Conservation (phyloP, 1,284 basidiomycete genomes). For the Naganishia cerealis region DNA sequence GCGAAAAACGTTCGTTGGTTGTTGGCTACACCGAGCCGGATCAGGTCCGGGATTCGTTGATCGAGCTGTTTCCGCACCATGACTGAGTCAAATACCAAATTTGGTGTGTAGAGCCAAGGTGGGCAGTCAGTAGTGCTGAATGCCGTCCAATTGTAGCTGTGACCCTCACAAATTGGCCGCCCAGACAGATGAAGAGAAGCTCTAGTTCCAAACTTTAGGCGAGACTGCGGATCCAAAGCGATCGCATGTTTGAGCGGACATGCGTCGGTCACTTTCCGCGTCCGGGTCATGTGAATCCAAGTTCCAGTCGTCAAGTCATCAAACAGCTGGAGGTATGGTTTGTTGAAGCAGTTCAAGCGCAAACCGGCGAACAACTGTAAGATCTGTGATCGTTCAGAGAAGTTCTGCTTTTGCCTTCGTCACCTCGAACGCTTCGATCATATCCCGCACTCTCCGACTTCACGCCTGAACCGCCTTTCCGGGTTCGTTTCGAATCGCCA, state of each 20-base stretch:
- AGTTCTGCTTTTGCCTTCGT: background rate
- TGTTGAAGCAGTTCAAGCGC: no score
- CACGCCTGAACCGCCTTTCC: background rate
- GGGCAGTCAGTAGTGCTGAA: background rate
- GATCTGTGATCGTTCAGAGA: no score
- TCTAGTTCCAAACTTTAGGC: conserved; percentile 28
- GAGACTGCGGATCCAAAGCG: conserved; percentile 12
- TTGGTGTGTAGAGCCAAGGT: background rate
- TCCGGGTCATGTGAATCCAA: background rate
- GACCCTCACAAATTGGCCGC: conserved; percentile 5
- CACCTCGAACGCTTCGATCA: background rate
- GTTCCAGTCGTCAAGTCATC: conserved; percentile 14
- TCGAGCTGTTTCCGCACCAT: conserved; percentile 65
- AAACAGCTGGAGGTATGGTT: background rate
- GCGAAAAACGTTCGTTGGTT: conserved; percentile 96
- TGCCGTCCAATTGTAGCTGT: background rate
- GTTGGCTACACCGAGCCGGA: conserved; percentile 87
- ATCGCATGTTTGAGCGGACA: conserved; percentile 1
- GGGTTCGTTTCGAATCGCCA: background rate
- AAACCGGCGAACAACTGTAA: no score
- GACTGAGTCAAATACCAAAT: background rate
- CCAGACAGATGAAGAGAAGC: background rate
- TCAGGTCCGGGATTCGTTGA: conserved; percentile 85
- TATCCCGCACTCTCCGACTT: background rate
- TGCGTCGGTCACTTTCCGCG: background rate